These are phyloP conservation scores for Fusarium dlaminii DNA, from an alignment of 2,329 filamentous ascomycete species.

Conservation along the genomic window DNA sequence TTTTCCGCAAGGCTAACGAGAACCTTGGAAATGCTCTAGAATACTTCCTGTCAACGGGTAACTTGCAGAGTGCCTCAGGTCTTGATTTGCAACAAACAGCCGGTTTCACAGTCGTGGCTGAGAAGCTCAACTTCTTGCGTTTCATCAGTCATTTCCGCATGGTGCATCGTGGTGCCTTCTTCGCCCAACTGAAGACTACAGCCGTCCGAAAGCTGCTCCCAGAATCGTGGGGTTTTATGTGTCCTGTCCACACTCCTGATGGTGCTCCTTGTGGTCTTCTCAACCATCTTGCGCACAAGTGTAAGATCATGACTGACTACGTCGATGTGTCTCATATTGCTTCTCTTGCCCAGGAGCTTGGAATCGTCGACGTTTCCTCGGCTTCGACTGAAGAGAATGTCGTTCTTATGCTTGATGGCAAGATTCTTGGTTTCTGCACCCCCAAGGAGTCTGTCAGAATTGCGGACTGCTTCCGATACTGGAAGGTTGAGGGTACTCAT, in stretches of 20 bases:
- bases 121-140: conserved; percentile 98
- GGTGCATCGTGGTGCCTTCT: conserved; percentile 99
- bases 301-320: conserved; percentile 81
- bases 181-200: conserved; percentile 96
- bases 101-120: conserved; percentile 94
- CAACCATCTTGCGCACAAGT: conserved; percentile 96
- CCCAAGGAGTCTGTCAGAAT: conserved; percentile 84
- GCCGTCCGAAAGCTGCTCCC: conserved; percentile 94
- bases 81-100: conserved; percentile 94
- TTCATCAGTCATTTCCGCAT: conserved; percentile 99
- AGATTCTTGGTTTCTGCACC: conserved; percentile 88
- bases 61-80: conserved; percentile 88
- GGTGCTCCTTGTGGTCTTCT: conserved; percentile 93
- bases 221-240: conserved; percentile 98
- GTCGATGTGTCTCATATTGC: conserved; percentile 81
- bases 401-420: conserved; percentile 89
- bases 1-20: conserved; percentile 85
- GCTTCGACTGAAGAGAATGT: conserved; percentile 85
- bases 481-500: conserved; percentile 91
- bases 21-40: conserved; percentile 88
- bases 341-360: conserved; percentile 78
- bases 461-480: conserved; percentile 87
- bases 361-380: conserved; percentile 78
- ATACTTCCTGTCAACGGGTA: conserved; percentile 97
- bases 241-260: conserved; percentile 97